A percentile compares a stretch with the other conserved stretches of the same genome.
Conservation (phyloP, 1,284 basidiomycete genomes). For the Ustilago vetiveriae region DNA sequence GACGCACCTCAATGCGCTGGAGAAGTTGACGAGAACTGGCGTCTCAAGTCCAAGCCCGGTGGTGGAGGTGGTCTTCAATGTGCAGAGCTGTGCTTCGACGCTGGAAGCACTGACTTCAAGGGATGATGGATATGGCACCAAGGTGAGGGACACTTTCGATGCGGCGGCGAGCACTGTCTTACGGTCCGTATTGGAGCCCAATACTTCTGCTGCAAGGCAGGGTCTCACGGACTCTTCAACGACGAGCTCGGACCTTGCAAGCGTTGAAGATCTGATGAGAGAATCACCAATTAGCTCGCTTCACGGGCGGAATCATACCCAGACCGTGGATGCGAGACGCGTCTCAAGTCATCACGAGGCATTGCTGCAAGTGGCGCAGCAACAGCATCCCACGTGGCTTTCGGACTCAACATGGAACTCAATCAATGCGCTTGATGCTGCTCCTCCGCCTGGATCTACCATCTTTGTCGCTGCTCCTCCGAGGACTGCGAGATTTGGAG, state of each 20-base stretch:
- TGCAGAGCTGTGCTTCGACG: slow-evolving; percentile 48
- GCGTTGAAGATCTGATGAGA: slow-evolving; percentile 21
- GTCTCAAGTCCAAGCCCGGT: slow-evolving; percentile 23
- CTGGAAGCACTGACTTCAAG: slow-evolving; percentile 39
- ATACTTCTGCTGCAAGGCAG: no score
- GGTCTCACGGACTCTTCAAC: no score
- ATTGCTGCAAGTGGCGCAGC: slow-evolving; percentile 16
- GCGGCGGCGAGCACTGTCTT: slow-evolving; percentile 38
- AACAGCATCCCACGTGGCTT: slow-evolving; percentile 40
- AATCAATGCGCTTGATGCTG: slow-evolving; percentile 30
- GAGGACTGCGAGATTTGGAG: slow-evolving; percentile 15
- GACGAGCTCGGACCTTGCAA: slow-evolving; percentile 1
- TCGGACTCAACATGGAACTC: slow-evolving; percentile 48
- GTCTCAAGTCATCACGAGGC: slow-evolving; percentile 20
- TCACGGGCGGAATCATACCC: neutral
- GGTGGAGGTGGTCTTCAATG: slow-evolving; percentile 45
- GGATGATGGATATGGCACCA: slow-evolving; percentile 32
- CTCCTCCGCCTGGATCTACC: slow-evolving; percentile 40
- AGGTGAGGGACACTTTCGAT: slow-evolving; percentile 43
- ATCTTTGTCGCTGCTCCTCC: slow-evolving; percentile 47
- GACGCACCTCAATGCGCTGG: slow-evolving; percentile 45
- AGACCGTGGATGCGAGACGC: neutral
- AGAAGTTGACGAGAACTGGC: slow-evolving; percentile 34
- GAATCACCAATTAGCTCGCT: slow-evolving; percentile 1
- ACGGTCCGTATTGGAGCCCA: slow-evolving; percentile 26